Evolutionary conservation across 2,329 filamentous ascomycete genomes (phyloP).

Genomic region (Aspergillus transmontanensis): DNA sequence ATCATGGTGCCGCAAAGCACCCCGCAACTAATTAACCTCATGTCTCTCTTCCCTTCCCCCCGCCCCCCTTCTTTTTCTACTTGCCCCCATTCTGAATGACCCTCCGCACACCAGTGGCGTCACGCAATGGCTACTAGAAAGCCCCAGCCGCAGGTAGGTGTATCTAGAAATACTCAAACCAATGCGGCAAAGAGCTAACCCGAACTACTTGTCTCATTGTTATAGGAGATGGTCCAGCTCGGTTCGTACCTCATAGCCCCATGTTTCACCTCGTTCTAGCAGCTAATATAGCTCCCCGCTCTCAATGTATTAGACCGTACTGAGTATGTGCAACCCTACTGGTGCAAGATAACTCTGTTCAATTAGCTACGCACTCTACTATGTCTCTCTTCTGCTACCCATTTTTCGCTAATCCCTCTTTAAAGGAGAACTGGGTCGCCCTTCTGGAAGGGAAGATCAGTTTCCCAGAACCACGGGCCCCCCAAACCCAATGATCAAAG

Average conservation of each 20-base stretch:
- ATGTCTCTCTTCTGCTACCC: constrained; percentile 3
- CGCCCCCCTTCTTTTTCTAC: background rate
- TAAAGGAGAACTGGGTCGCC: constrained; percentile 74
- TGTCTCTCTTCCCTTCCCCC: background rate
- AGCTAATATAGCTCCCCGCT: constrained; percentile 26
- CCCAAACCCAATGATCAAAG: constrained; percentile 63
- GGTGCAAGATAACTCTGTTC: background rate
- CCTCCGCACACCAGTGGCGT: constrained; percentile 20
- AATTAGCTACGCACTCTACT: constrained; percentile 2
- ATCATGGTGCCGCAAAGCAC: constrained; percentile 14
- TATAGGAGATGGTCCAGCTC: constrained; percentile 98
- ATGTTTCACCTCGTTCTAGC: constrained; percentile 15
- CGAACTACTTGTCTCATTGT: background rate
- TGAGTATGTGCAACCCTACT: constrained; percentile 34
- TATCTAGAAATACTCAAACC: background rate
- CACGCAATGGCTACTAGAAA: constrained; percentile 52
- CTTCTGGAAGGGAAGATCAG: constrained; percentile 73
- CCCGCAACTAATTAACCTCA: constrained; percentile 13
- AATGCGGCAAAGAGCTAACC: background rate
- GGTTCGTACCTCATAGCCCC: constrained; percentile 65
- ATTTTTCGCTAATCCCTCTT: constrained; percentile 15
- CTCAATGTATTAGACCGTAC: constrained; percentile 37
- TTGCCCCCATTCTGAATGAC: constrained; percentile 23
- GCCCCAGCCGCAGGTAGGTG: constrained; percentile 69
- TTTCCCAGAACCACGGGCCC: constrained; percentile 57